Percentiles rank a stretch among this genome's conserved stretches.
phyloP scores from a whole-genome alignment of 768 basidiomycete genomes.

The Thelephora ganbajun region DNA sequence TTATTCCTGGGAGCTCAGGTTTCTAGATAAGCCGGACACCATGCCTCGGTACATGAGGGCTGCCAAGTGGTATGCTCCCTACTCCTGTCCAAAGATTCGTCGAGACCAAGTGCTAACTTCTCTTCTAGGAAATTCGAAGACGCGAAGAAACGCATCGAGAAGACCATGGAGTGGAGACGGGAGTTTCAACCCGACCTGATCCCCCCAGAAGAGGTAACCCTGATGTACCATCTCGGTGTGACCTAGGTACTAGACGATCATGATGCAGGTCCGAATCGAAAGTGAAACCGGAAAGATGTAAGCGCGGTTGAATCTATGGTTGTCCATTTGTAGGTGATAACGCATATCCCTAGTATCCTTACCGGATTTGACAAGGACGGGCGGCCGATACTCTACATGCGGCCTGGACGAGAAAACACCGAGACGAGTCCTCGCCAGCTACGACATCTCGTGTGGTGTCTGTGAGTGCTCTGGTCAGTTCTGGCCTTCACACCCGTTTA shows the following conservation, averaged over 20 bases:
- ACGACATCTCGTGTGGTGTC: constrained; percentile 73
- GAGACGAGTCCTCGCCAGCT: constrained; percentile 65
- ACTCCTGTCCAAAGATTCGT: no score
- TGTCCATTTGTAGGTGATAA: background rate
- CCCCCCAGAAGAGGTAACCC: constrained; percentile 50
- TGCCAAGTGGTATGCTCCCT: constrained; percentile 45
- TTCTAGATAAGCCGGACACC: constrained; percentile 58
- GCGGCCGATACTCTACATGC: constrained; percentile 81
- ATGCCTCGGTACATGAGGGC: constrained; percentile 72
- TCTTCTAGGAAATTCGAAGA: constrained; percentile 35
- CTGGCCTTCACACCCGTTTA: background rate
- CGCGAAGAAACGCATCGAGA: constrained; percentile 64
- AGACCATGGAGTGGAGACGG: constrained; percentile 73
- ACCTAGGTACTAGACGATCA: no score
- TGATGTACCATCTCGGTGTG: no score
- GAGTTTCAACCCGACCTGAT: constrained; percentile 81
- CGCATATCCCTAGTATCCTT: constrained; percentile 36
- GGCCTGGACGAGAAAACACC: constrained; percentile 80
- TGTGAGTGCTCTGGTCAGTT: constrained; percentile 36
- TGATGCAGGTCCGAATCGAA: constrained; percentile 48
- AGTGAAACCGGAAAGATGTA: constrained; percentile 84
- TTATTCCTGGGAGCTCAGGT: constrained; percentile 62
- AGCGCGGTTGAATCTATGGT: constrained; percentile 10
- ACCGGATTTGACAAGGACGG: constrained; percentile 81
- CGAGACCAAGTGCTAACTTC: no score